A percentile compares a stretch with the other conserved stretches of the same genome.
These are phyloP conservation scores for Kwoniella europaea DNA, from an alignment of 768 basidiomycete genomes.

Conservation along the genomic window DNA sequence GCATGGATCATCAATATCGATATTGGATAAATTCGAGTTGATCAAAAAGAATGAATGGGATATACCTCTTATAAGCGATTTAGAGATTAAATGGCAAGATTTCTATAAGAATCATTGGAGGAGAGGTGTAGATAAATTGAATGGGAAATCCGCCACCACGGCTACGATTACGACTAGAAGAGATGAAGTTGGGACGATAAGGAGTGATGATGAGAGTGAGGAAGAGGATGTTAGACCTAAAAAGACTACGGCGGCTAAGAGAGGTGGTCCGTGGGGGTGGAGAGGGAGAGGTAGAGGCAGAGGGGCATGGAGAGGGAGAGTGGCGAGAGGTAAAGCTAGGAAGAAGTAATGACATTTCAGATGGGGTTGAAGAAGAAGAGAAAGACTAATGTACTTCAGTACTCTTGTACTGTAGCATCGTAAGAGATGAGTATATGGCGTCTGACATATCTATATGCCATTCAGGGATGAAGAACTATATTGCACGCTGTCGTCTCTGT, in stretches of 20 bases:
- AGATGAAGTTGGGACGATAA: slow-evolving; percentile 1
- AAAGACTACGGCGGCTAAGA: slow-evolving; percentile 1
- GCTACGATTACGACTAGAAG: not conserved
- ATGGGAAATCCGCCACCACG: not conserved
- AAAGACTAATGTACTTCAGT: too few relatives aligned
- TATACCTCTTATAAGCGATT: slow-evolving; percentile 17
- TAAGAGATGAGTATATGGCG: too few relatives aligned
- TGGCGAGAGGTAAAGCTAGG: slow-evolving; percentile 25
- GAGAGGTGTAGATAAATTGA: slow-evolving; percentile 34
- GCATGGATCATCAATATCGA: not conserved
- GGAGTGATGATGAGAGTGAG: slow-evolving; percentile 4
- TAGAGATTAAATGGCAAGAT: slow-evolving; percentile 26
- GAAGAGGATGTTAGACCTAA: slow-evolving; percentile 10
- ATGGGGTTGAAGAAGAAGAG: too few relatives aligned
- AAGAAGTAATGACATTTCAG: slow-evolving; percentile 3
- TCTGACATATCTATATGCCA: too few relatives aligned
- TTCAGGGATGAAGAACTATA: too few relatives aligned
- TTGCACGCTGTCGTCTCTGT: too few relatives aligned
- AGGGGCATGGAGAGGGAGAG: slow-evolving; percentile 18
- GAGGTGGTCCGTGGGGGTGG: slow-evolving; percentile 10
- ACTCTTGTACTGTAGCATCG: too few relatives aligned
- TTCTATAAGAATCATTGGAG: slow-evolving; percentile 50
- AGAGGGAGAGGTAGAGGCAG: slow-evolving; percentile 24
- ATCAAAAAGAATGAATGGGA: slow-evolving; percentile 3
- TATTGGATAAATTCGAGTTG: not conserved